These are phyloP conservation scores for Hypomyces rosellus DNA, from an alignment of 2,329 filamentous ascomycete species.

Conservation along the genomic window DNA sequence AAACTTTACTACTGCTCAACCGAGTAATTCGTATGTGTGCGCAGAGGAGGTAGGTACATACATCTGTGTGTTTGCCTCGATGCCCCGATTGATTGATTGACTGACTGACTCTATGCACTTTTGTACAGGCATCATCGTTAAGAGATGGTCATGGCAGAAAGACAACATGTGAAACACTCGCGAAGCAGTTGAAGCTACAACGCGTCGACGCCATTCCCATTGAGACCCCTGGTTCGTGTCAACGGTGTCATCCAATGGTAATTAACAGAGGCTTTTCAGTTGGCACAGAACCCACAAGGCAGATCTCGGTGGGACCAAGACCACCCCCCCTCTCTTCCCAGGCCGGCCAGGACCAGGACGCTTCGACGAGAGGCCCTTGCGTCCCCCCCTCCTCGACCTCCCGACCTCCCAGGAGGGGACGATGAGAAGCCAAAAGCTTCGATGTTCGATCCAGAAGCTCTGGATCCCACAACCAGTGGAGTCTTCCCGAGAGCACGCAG, in stretches of 20 bases:
- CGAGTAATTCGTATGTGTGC: no score
- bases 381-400: constrained; percentile 10
- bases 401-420: constrained; percentile 8
- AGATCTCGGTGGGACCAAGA: constrained; percentile 18
- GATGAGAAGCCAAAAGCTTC: constrained; percentile 18
- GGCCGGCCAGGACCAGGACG: not conserved
- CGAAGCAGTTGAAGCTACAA: not conserved
- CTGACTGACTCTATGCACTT: no score
- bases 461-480: constrained; percentile 16
- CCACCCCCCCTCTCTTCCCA: constrained; percentile 2
- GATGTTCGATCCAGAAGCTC: constrained; percentile 18
- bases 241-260: constrained; percentile 9
- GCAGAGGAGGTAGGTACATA: no score
- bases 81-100: no score
- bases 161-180: not conserved
- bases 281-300: constrained; percentile 14
- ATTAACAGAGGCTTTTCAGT: constrained; percentile 8
- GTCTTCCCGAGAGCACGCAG: constrained; percentile 16
- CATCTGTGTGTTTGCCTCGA: no score
- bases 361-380: constrained; percentile 8
- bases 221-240: constrained; percentile 7
- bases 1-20: no score
- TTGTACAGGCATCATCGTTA: no score
- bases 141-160: no score
- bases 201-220: constrained; percentile 1